Conservation (phyloP, 768 basidiomycete species). For the Gloeophyllum trabeum region DNA sequence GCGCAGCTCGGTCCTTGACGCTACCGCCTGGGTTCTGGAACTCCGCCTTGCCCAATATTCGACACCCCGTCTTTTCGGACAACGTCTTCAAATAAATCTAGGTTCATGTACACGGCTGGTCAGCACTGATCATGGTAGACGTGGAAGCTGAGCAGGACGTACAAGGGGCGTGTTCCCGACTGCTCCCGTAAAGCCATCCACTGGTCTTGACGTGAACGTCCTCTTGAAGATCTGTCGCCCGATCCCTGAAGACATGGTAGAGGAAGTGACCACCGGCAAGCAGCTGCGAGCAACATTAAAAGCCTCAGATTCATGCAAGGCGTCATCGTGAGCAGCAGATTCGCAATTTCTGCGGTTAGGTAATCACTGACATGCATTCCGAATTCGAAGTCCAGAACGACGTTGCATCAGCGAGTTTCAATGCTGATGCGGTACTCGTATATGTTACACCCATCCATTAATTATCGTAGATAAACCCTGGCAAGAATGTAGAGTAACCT, state of each 20-base stretch:
- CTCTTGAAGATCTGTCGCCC: constrained; percentile 11
- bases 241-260: constrained; percentile 12
- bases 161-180: constrained; percentile 94
- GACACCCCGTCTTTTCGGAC: constrained; percentile 73
- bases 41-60: constrained; percentile 93
- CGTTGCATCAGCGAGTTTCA: background rate
- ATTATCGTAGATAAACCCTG: background rate
- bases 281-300: background rate
- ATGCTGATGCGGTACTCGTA: no score
- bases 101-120: background rate
- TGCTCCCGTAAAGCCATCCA: constrained; percentile 76
- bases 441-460: background rate
- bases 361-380: background rate
- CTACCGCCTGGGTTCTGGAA: constrained; percentile 98
- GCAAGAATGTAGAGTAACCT: background rate
- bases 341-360: background rate
- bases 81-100: constrained; percentile 79
- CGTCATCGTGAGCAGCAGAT: constrained; percentile 14
- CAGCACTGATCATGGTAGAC: no score
- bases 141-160: constrained; percentile 13
- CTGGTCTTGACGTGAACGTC: constrained; percentile 23
- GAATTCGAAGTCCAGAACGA: background rate
- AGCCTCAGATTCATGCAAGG: constrained; percentile 6
- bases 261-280: background rate
- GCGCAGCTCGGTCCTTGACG: constrained; percentile 94